Evolutionary conservation across 208 protist genomes (phyloP), one percentile per base, ranked within the genome.

Genomic region (Borovskyia barvae): DNA sequence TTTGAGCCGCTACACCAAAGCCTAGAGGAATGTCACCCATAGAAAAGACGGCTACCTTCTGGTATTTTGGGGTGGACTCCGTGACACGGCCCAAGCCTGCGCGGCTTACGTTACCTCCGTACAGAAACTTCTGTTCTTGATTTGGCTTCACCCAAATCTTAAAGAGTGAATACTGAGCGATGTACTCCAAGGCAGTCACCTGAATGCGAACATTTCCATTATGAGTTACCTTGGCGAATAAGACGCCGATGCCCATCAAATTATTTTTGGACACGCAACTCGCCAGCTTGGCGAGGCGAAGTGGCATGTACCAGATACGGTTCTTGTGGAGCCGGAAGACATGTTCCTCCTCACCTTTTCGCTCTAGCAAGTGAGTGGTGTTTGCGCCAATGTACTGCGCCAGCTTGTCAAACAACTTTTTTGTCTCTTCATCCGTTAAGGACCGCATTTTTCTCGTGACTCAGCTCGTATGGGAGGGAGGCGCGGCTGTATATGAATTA

Each of bases 61-160:
- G 96, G 65, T 99, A 96, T 77, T 97, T 88, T 6, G 97, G 96
- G 4, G 97, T 99, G 49, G 96, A 82, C 65, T 99, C 98, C 20
- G 98, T 99, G 41, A 99, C 99, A 36, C 97, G 82, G 15, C 97
- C 98, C 1, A 99, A 80, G 19, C 98, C 98, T 19, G 91, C 83
- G 56, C 99, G 99, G 17, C 97, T 88, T 39, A 99, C 87, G 72
- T 99, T 95, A 56, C 99, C 98, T 9, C 98, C 98, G 74, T 99
- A 99, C 22, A 99, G 60, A 74, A 99, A 99, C 41, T 94, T 97
- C 66, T 99, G 93, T 77, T 99, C 99, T 39, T 98, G 94, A 32
- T 89, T 90, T n/a, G 98, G 97, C 73, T 99, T 99, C 28, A 99
- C 90, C 98, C 98, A 99, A 3, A 99, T 93, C 85, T 99, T 99